Evolutionary conservation across 768 basidiomycete species (phyloP).

Genomic region (Pulveroboletus sp.): DNA sequence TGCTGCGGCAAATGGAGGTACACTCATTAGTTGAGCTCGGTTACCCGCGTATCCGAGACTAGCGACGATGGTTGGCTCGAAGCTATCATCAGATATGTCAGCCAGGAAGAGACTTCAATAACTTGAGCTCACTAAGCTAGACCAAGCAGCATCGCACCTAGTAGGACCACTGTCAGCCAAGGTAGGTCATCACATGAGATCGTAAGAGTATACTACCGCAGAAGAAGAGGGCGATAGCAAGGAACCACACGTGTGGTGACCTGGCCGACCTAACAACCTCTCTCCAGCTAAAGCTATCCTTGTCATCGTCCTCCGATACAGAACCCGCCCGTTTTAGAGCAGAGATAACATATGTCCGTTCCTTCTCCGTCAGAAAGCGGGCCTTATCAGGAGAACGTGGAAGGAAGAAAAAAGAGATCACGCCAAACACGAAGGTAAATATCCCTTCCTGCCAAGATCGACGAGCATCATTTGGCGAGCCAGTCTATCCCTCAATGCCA

Average conservation of each 20-base stretch:
- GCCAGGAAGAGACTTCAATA: too few relatives aligned
- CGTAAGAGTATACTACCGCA: too few relatives aligned
- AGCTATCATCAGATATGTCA: too few relatives aligned
- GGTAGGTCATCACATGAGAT: too few relatives aligned
- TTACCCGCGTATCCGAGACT: too few relatives aligned
- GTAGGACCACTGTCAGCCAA: too few relatives aligned
- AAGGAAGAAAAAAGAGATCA: constrained; percentile 45
- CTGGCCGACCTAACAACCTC: constrained; percentile 48
- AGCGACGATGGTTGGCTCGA: too few relatives aligned
- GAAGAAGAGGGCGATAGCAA: constrained; percentile 21
- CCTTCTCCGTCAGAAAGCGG: constrained; percentile 46
- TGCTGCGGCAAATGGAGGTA: too few relatives aligned
- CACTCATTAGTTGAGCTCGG: too few relatives aligned
- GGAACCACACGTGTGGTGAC: constrained; percentile 51
- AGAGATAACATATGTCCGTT: constrained; percentile 44
- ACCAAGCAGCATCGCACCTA: too few relatives aligned
- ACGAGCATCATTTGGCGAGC: neutral
- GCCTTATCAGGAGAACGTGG: constrained; percentile 42
- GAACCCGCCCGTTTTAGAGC: constrained; percentile 23
- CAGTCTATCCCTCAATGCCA: neutral
- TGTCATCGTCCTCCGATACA: constrained; percentile 37
- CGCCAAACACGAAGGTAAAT: constrained; percentile 58
- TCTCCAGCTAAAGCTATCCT: constrained; percentile 50
- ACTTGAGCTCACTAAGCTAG: too few relatives aligned
- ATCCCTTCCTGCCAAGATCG: constrained; percentile 43